Percentiles rank a stretch among this genome's conserved stretches.
phyloP scores from a whole-genome alignment of 495 filamentous ascomycete genomes.

The Neurospora sp. region DNA sequence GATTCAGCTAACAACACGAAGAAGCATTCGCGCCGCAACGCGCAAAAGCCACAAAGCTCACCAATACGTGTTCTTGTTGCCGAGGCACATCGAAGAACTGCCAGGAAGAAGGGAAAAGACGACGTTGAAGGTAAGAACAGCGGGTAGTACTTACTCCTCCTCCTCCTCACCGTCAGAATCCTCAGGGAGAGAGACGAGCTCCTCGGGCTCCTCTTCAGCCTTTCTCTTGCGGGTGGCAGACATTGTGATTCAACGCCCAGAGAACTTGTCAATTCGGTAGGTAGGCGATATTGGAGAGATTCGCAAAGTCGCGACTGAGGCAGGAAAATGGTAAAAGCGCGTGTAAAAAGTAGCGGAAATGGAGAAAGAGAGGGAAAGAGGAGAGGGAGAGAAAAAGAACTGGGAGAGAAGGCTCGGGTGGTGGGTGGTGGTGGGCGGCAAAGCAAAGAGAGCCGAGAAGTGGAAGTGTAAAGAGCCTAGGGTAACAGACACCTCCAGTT shows the following conservation, averaged over 20 bases:
- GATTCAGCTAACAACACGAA: not conserved
- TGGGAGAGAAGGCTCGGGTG: slow-evolving; percentile 20
- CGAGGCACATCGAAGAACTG: slow-evolving; percentile 11
- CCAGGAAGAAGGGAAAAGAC: not conserved
- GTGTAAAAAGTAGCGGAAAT: slow-evolving; percentile 13
- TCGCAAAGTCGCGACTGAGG: slow-evolving; percentile 9
- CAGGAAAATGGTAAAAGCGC: slow-evolving; percentile 5
- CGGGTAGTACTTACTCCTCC: slow-evolving; percentile 36
- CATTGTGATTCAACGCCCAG: slow-evolving; percentile 21
- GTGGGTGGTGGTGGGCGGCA: slow-evolving; percentile 26
- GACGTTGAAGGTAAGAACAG: not conserved
- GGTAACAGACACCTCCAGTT: not conserved
- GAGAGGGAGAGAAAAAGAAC: slow-evolving; percentile 12
- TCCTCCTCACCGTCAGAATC: slow-evolving; percentile 36
- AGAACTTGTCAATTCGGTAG: slow-evolving; percentile 16
- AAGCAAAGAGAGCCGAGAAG: not conserved
- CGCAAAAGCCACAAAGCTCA: slow-evolving; percentile 1
- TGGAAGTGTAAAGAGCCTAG: not conserved
- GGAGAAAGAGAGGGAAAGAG: slow-evolving; percentile 13
- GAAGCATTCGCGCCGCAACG: slow-evolving; percentile 14
- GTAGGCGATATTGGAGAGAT: slow-evolving; percentile 10
- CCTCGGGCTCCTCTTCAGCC: slow-evolving; percentile 42
- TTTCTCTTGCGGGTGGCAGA: slow-evolving; percentile 29
- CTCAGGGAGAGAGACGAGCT: slow-evolving; percentile 42
- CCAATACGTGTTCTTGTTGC: not conserved